A percentile compares a stretch with the other conserved stretches of the same genome.
Conservation (phyloP, 2,329 filamentous ascomycete species). For the Cladosporium phlei region DNA sequence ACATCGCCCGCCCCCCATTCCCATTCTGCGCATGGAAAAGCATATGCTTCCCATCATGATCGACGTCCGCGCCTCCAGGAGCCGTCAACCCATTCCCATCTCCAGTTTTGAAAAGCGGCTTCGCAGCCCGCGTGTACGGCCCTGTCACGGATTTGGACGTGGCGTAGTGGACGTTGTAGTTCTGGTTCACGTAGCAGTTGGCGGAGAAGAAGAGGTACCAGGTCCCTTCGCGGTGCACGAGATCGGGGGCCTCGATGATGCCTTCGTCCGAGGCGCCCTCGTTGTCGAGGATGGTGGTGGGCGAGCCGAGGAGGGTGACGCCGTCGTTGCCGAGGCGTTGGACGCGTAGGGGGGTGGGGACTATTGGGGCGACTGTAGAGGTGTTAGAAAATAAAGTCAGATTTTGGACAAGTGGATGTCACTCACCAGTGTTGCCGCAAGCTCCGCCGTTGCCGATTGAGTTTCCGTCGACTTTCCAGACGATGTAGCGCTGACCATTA, state of each 20-base stretch:
- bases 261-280: slow-evolving; percentile 27
- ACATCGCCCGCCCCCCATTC: slow-evolving; percentile 21
- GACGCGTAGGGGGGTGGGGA: slow-evolving; percentile 30
- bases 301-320: slow-evolving; percentile 24
- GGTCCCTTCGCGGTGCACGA: slow-evolving; percentile 24
- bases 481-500: slow-evolving; percentile 26
- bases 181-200: slow-evolving; percentile 22
- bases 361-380: slow-evolving; percentile 24
- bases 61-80: slow-evolving; percentile 31
- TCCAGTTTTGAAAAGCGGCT: slow-evolving; percentile 25
- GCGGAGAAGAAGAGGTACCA: slow-evolving; percentile 29
- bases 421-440: slow-evolving; percentile 23
- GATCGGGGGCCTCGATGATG: slow-evolving; percentile 30
- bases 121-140: slow-evolving; percentile 20
- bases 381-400: not conserved
- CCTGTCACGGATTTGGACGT: slow-evolving; percentile 22
- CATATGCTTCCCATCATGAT: slow-evolving; percentile 26
- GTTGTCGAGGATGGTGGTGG: slow-evolving; percentile 28
- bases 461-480: slow-evolving; percentile 31
- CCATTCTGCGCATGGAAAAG: slow-evolving; percentile 31
- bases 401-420: not conserved
- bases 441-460: slow-evolving; percentile 24
- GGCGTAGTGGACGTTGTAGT: slow-evolving; percentile 29
- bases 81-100: slow-evolving; percentile 23
- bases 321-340: slow-evolving; percentile 30